Evolutionary conservation across 495 filamentous ascomycete genomes (phyloP).

Genomic region (Penicillium paxilli): DNA sequence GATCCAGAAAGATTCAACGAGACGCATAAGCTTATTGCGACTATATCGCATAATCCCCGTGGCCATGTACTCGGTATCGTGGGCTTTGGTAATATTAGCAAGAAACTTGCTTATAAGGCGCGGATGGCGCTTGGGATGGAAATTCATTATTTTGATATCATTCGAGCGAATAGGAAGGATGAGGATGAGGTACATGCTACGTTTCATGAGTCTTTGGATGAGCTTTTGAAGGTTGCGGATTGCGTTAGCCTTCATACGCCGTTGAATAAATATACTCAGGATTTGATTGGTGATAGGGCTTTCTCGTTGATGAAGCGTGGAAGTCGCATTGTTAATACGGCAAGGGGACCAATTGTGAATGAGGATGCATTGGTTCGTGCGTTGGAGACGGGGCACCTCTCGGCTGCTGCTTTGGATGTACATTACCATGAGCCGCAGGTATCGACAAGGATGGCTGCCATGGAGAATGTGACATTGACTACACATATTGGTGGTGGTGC

Average conservation of each 20-base stretch:
- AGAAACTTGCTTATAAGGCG: slow-evolving; percentile 60
- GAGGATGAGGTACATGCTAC: slow-evolving; percentile 30
- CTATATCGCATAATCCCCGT: slow-evolving; percentile 48
- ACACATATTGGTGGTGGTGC: slow-evolving; percentile 20
- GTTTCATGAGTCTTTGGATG: slow-evolving; percentile 50
- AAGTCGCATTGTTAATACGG: slow-evolving; percentile 64
- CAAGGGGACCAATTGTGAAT: slow-evolving; percentile 62
- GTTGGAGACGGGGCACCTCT: slow-evolving; percentile 49
- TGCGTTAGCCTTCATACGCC: slow-evolving; percentile 64
- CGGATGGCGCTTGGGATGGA: slow-evolving; percentile 58
- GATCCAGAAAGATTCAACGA: slow-evolving; percentile 37
- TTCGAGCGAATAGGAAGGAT: slow-evolving; percentile 42
- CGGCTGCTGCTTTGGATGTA: slow-evolving; percentile 64
- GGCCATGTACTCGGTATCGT: slow-evolving; percentile 50
- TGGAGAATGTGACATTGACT: slow-evolving; percentile 21
- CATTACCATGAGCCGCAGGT: slow-evolving; percentile 54
- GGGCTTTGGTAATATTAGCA: slow-evolving; percentile 65
- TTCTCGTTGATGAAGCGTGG: slow-evolving; percentile 53
- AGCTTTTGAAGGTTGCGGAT: slow-evolving; percentile 54
- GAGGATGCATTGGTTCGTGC: slow-evolving; percentile 66
- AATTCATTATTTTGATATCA: slow-evolving; percentile 63
- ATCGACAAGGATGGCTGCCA: slow-evolving; percentile 9
- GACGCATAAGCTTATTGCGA: slow-evolving; percentile 52
- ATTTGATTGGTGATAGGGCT: slow-evolving; percentile 46
- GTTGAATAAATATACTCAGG: slow-evolving; percentile 30